Percentiles rank a stretch among this genome's conserved stretches.
Evolutionary conservation across 805 yeast species (phyloP).

Genomic region (Teunomyces aglyptinius): DNA sequence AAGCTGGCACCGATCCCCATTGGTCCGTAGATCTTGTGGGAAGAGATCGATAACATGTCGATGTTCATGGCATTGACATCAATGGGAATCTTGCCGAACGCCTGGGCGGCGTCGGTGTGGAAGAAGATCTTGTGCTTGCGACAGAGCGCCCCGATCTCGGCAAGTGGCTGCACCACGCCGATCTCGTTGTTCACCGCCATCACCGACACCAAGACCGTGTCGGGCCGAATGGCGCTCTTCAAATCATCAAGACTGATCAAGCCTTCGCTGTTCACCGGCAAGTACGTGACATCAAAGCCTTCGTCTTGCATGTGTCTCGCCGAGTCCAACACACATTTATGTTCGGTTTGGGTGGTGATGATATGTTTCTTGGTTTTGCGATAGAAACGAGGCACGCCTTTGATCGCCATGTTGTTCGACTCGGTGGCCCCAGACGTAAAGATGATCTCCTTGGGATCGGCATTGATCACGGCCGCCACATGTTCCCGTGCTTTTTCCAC

Average conservation of each 20-base stretch:
- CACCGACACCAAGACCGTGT: slow-evolving; percentile 83
- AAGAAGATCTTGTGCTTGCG: slow-evolving; percentile 85
- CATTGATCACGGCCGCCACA: slow-evolving; percentile 80
- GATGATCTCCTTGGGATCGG: slow-evolving; percentile 95
- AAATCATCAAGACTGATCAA: slow-evolving; percentile 74
- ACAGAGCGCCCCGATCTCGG: slow-evolving; percentile 88
- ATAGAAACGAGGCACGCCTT: slow-evolving; percentile 95
- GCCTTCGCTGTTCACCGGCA: slow-evolving; percentile 82
- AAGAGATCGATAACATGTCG: slow-evolving; percentile 89
- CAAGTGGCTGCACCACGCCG: slow-evolving; percentile 95
- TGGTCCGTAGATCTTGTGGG: slow-evolving; percentile 97
- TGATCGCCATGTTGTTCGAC: slow-evolving; percentile 89
- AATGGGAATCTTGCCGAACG: slow-evolving; percentile 87
- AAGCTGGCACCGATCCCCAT: slow-evolving; percentile 95
- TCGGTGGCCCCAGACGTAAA: slow-evolving; percentile 99
- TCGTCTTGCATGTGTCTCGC: slow-evolving; percentile 94
- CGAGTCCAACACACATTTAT: slow-evolving; percentile 97
- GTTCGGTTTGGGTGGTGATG: slow-evolving; percentile 96
- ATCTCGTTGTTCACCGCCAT: slow-evolving; percentile 99
- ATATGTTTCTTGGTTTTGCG: slow-evolving; percentile 86
- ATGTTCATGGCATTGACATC: slow-evolving; percentile 93
- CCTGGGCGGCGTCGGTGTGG: slow-evolving; percentile 98
- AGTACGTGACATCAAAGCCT: slow-evolving; percentile 92
- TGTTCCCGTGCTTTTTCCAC: slow-evolving; percentile 84
- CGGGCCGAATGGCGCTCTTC: slow-evolving; percentile 82